A percentile compares a stretch with the other conserved stretches of the same genome.
phyloP scores from a whole-genome alignment of 75 land plant species.

The Isoetes taiwanensis region DNA sequence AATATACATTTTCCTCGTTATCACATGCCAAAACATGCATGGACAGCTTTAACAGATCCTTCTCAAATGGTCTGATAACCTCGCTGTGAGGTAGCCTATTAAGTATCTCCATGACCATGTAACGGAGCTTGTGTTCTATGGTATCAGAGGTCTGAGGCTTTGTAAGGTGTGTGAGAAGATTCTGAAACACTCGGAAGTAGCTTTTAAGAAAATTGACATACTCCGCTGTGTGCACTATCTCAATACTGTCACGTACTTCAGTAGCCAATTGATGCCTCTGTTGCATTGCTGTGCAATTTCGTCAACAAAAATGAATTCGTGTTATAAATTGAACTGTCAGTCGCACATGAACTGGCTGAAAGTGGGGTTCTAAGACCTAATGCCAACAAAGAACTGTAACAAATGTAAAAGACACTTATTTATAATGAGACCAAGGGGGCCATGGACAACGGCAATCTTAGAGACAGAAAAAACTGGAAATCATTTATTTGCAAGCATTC shows the following conservation, averaged over 20 bases:
- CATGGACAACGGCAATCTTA: no score
- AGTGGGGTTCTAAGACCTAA: no score
- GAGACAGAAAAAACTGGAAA: no score
- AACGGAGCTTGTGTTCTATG: slow-evolving; percentile 81
- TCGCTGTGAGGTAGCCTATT: slow-evolving; percentile 93
- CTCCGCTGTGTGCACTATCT: slow-evolving; percentile 93
- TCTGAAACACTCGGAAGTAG: slow-evolving; percentile 82
- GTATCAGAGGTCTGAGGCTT: slow-evolving; percentile 69
- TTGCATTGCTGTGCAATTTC: slow-evolving; percentile 87
- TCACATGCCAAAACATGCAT: slow-evolving; percentile 79
- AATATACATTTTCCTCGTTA: slow-evolving; percentile 97
- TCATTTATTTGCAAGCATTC: no score
- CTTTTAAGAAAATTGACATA: slow-evolving; percentile 85
- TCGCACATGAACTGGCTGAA: no score
- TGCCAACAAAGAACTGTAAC: no score
- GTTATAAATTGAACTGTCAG: no score
- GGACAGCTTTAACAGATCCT: slow-evolving; percentile 80
- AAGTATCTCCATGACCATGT: slow-evolving; percentile 81
- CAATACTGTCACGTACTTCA: slow-evolving; percentile 90
- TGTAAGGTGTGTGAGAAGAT: slow-evolving; percentile 54
- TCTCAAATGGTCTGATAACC: slow-evolving; percentile 85
- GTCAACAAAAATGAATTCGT: no score
- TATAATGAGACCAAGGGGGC: no score
- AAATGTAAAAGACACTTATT: no score
- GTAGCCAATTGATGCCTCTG: slow-evolving; percentile 66